Base-by-base conservation (phyloP, 2,329 filamentous ascomycete species). In the Calonectria pseudoreteaudii region DNA sequence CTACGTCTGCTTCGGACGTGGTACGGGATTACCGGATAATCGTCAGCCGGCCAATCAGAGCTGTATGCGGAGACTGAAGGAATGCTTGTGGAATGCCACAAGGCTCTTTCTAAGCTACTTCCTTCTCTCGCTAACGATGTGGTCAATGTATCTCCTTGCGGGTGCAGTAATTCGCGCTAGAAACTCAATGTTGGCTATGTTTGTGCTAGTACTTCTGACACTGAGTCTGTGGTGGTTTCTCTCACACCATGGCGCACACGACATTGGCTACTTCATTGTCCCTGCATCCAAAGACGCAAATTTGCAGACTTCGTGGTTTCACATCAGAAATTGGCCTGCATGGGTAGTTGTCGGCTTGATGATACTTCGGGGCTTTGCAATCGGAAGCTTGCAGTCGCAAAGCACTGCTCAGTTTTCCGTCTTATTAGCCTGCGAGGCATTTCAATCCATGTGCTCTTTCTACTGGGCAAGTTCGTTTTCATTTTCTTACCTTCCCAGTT, bases 21-120 rank as follows among this genome's bases (percentile, higher is more conserved):
- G 58, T 41, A 36, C 69, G 90, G 90, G 79, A 90, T 26, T 41
- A 23, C 28, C 18, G 2, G 41, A 62, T n/a, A 44, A 28, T 10
- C 4, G 7, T 28, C 56, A 52, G 52, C 76, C 1, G 68, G 62
- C 65, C 0, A 14, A 74, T 1, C 73, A 76, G 4, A 52, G 52
- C 2, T 70, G 68, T 9, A n/a, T n/a, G 2, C 31, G 71, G 10
- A 84, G 90, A 66, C 89, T 86, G 11, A 88, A 75, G 38, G 64
- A 89, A 50, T 47, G 44, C 56, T 65, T 34, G 23, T 70, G 56
- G 36, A 53, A 23, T 49, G 75, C 28, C 36, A 62, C 20, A 30
- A 74, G 64, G 16, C 69, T 95, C 71, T 89, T 94, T 8, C 93
- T 94, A 86, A 95, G 94, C 83, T 96, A 92, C 83, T 93, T 96